These are phyloP conservation scores for Hygrocybe coccinea DNA, from an alignment of 768 basidiomycete genomes.

Conservation along the genomic window DNA sequence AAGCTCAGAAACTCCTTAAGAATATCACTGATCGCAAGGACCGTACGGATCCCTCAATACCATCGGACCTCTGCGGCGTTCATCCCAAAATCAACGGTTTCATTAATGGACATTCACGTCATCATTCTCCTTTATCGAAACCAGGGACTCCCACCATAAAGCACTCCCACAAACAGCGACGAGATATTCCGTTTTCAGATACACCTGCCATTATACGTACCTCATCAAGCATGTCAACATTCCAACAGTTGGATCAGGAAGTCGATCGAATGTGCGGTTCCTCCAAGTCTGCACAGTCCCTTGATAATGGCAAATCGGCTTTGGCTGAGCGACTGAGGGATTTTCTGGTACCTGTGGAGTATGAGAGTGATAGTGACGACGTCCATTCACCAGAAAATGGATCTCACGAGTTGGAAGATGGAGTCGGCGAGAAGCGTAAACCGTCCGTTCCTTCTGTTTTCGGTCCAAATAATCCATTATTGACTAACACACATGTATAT, in stretches of 20 bases:
- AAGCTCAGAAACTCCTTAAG: constrained; percentile 80
- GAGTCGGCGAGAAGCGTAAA: constrained; percentile 63
- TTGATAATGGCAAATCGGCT: constrained; percentile 7
- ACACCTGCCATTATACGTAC: constrained; percentile 66
- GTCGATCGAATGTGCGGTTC: constrained; percentile 27
- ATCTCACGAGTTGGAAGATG: constrained; percentile 25
- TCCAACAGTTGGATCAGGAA: constrained; percentile 54
- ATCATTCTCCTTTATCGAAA: constrained; percentile 38
- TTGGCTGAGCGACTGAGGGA: constrained; percentile 33
- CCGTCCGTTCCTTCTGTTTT: constrained; percentile 32
- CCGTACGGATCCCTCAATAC: constrained; percentile 65
- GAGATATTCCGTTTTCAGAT: constrained; percentile 57
- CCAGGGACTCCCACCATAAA: constrained; percentile 26
- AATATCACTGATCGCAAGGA: constrained; percentile 89
- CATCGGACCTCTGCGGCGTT: constrained; percentile 26
- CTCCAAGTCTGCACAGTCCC: constrained; percentile 3
- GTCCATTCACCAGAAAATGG: constrained; percentile 17
- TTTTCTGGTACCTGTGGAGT: constrained; percentile 33
- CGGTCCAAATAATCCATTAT: constrained; percentile 1
- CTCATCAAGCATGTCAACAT: constrained; percentile 65
- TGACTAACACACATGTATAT: not conserved
- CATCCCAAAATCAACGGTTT: constrained; percentile 29
- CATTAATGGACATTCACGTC: constrained; percentile 41
- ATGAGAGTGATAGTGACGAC: constrained; percentile 33
- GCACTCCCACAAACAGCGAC: constrained; percentile 27